phyloP scores from a whole-genome alignment of 768 basidiomycete genomes.

The Boletales sp. region DNA sequence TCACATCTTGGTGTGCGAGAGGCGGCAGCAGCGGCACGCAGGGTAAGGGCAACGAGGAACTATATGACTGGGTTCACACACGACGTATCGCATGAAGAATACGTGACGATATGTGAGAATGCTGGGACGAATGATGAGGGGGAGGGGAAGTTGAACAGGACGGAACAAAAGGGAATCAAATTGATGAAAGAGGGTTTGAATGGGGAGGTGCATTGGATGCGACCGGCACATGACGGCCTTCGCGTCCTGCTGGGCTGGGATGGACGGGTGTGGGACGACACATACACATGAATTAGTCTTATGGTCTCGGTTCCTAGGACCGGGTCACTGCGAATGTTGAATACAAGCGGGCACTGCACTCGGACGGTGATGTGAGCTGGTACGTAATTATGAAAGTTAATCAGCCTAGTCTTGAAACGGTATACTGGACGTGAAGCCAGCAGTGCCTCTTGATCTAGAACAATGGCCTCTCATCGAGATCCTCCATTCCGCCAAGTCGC shows the following conservation, averaged over 20 bases:
- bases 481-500: too few species aligned
- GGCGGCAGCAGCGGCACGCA: constrained; percentile 52
- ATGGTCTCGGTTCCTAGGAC: too few species aligned
- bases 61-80: constrained; percentile 78
- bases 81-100: constrained; percentile 76
- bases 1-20: constrained; percentile 78
- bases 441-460: too few species aligned
- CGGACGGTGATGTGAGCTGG: too few species aligned
- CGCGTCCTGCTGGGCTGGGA: constrained; percentile 45
- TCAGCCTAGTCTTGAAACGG: too few species aligned
- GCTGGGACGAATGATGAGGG: constrained; percentile 29
- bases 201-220: constrained; percentile 52
- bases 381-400: too few species aligned
- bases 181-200: constrained; percentile 45
- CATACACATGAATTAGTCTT: constrained; percentile 32
- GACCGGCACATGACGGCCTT: constrained; percentile 76
- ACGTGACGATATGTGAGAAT: constrained; percentile 57
- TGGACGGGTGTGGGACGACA: constrained; percentile 49
- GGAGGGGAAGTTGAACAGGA: constrained; percentile 25
- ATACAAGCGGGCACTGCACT: too few species aligned
- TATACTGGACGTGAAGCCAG: too few species aligned
- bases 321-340: too few species aligned
- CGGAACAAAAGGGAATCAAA: constrained; percentile 41
- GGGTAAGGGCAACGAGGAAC: constrained; percentile 56
- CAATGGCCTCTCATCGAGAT: too few species aligned